Conservation (phyloP, 2,329 filamentous ascomycete species). For the Colletotrichum echinochloae region DNA sequence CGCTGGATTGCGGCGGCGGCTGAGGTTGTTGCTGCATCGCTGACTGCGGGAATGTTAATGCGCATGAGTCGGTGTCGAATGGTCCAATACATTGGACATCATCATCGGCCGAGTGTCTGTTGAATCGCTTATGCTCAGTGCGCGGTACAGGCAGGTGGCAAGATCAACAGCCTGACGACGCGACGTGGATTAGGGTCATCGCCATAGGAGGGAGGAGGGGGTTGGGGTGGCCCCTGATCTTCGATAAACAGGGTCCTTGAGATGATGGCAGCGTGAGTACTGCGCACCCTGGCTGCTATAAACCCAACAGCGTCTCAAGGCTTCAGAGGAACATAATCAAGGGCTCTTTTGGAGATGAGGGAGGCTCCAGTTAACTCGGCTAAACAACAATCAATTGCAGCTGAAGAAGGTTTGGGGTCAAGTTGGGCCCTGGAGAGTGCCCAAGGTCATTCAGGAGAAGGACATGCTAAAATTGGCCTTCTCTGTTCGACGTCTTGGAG, state of each 20-base stretch:
- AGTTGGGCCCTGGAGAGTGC: too few relatives aligned
- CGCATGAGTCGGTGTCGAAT: constrained; percentile 27
- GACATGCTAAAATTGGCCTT: constrained; percentile 33
- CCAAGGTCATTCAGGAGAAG: background rate
- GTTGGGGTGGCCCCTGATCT: background rate
- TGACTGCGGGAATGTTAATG: constrained; percentile 24
- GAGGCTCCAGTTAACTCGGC: constrained; percentile 28
- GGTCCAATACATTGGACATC: constrained; percentile 19
- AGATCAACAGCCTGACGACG: constrained; percentile 9
- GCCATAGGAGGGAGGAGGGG: background rate
- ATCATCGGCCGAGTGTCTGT: constrained; percentile 13
- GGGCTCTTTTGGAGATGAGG: constrained; percentile 15
- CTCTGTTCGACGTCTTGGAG: constrained; percentile 9
- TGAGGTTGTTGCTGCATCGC: constrained; percentile 30
- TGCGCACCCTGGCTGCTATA: background rate
- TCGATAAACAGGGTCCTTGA: background rate
- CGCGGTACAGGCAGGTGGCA: constrained; percentile 7
- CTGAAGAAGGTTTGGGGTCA: constrained; percentile 18
- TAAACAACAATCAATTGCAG: constrained; percentile 10
- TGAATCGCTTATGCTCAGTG: constrained; percentile 19
- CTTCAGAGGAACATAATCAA: constrained; percentile 14
- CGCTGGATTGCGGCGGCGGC: constrained; percentile 1
- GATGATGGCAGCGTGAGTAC: background rate
- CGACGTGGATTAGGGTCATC: constrained; percentile 25
- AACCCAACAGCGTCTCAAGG: background rate